phyloP scores from a whole-genome alignment of 78 protist species.

The Emiliania huxleyi region DNA sequence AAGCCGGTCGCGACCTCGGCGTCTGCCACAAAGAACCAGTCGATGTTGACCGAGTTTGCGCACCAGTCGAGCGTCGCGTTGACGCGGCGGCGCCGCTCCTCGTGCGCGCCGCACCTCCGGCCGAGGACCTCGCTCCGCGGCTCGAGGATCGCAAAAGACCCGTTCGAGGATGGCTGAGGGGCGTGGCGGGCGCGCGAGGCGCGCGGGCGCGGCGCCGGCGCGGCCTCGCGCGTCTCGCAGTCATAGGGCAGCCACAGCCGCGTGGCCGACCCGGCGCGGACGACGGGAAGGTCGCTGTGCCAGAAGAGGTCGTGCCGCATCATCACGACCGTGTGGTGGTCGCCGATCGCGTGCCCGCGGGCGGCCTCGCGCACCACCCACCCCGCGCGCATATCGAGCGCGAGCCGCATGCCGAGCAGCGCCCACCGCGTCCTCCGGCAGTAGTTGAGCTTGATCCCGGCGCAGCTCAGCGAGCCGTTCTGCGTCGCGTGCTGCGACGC shows the following conservation, averaged over 20 bases:
- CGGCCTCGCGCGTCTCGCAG: not conserved
- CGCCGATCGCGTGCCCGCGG: not conserved
- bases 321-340: not conserved
- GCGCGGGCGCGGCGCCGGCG: not conserved
- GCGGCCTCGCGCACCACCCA: not conserved
- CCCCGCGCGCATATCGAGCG: not conserved
- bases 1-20: not conserved
- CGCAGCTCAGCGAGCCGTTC: not conserved
- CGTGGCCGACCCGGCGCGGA: not conserved
- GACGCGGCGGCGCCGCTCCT: too few relatives aligned
- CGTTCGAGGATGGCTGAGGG: not conserved
- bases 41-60: not conserved
- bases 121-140: too few relatives aligned
- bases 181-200: not conserved
- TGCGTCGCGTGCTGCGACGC: not conserved
- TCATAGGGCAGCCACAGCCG: not conserved
- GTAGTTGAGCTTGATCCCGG: not conserved
- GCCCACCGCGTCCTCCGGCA: not conserved
- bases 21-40: not conserved
- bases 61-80: too few relatives aligned
- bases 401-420: not conserved
- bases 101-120: too few relatives aligned
- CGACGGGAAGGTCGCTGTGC: not conserved
- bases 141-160: not conserved
- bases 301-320: conserved; percentile 3